Evolutionary conservation across 73 alveolate species (phyloP).

Genomic region (Blepharisma stoltei): DNA sequence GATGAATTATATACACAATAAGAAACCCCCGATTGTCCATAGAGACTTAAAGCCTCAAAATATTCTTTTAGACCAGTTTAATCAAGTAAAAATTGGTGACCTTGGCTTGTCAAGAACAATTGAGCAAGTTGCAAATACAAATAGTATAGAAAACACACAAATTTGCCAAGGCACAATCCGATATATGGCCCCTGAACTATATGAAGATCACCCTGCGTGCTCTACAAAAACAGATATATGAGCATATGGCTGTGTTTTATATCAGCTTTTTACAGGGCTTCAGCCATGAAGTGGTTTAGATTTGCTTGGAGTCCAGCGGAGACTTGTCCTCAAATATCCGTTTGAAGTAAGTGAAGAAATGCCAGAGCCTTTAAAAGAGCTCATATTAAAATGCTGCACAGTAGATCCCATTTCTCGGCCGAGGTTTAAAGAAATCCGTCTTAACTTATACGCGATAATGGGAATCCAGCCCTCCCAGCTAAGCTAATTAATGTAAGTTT

Average conservation of each 20-base stretch:
- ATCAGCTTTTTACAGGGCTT: background rate
- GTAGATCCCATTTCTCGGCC: background rate
- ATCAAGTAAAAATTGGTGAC: constrained; percentile 30
- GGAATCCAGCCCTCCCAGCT: constrained; percentile 12
- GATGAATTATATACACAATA: constrained; percentile 13
- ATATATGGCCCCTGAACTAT: constrained; percentile 34
- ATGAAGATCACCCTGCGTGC: constrained; percentile 21
- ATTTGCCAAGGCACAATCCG: constrained; percentile 23
- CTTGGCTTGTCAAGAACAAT: constrained; percentile 30
- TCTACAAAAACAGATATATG: constrained; percentile 29
- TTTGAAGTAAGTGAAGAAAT: background rate
- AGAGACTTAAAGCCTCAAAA: constrained; percentile 30
- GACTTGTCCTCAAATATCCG: constrained; percentile 17
- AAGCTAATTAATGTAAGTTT: background rate
- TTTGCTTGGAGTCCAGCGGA: background rate
- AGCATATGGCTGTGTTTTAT: constrained; percentile 31
- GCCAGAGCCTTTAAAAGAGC: background rate
- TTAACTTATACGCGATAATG: background rate
- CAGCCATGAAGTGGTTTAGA: constrained; percentile 24
- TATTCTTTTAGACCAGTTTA: constrained; percentile 18
- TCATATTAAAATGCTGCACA: background rate
- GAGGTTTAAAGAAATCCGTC: background rate
- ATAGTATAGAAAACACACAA: constrained; percentile 1
- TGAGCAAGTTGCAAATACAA: constrained; percentile 5
- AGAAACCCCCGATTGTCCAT: constrained; percentile 27